Conservation (phyloP, 2,329 filamentous ascomycete species). For the Xylariaceae sp. region DNA sequence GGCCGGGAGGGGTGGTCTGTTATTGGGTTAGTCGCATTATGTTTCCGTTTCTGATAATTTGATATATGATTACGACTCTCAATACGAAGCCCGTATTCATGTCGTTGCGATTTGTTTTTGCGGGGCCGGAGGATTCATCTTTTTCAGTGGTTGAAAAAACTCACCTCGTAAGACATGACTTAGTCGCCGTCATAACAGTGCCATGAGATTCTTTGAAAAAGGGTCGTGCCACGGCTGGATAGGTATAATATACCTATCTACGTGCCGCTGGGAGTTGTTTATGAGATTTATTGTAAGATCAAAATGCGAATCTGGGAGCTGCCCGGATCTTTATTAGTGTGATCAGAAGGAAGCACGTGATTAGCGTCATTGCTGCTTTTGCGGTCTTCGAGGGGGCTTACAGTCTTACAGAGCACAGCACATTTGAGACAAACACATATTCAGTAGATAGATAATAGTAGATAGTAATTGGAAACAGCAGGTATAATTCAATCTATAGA, state of each 20-base stretch:
- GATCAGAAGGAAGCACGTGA: constrained; percentile 20
- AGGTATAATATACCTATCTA: too few relatives aligned
- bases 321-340: constrained; percentile 1
- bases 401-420: neutral
- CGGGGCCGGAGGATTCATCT: constrained; percentile 7
- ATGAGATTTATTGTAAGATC: neutral
- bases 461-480: neutral
- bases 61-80: neutral
- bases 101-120: neutral
- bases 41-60: neutral
- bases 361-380: constrained; percentile 11
- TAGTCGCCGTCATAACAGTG: constrained; percentile 11
- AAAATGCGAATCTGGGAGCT: neutral
- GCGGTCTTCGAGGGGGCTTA: neutral
- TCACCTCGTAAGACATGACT: constrained; percentile 27
- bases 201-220: constrained; percentile 4
- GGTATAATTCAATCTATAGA: constrained; percentile 13
- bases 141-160: neutral
- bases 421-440: neutral
- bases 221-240: neutral
- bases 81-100: neutral
- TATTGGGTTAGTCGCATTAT: neutral
- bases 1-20: constrained; percentile 19
- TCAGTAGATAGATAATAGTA: neutral
- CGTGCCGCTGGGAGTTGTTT: neutral